These are phyloP conservation scores for Mycena amicta DNA, from an alignment of 768 basidiomycete species.

Conservation along the genomic window DNA sequence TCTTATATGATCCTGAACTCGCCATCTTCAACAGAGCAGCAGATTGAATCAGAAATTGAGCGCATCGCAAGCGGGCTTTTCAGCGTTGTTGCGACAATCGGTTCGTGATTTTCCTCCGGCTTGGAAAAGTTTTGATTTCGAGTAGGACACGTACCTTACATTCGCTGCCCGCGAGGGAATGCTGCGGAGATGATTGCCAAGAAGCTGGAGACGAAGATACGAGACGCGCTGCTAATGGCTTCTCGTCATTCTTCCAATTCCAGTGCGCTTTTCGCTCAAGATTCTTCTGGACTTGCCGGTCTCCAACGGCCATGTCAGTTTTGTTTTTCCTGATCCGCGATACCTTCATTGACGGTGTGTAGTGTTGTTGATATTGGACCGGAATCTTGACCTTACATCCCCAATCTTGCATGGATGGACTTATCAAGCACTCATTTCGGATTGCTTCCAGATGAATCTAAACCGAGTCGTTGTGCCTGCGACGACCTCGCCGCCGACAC, in stretches of 20 bases:
- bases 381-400: conserved; percentile 92
- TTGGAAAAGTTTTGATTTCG: not conserved
- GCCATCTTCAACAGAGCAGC: conserved; percentile 83
- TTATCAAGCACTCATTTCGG: conserved; percentile 96
- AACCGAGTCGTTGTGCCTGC: conserved; percentile 87
- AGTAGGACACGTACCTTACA: conserved; percentile 88
- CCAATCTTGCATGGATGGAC: conserved; percentile 98
- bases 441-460: conserved; percentile 95
- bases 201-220: conserved; percentile 88
- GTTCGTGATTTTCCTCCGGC: conserved; percentile 42
- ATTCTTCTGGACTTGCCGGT: conserved; percentile 80
- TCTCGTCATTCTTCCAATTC: conserved; percentile 50
- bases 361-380: conserved; percentile 93
- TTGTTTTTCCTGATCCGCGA: conserved; percentile 32
- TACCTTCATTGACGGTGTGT: conserved; percentile 8
- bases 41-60: conserved; percentile 93
- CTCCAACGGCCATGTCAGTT: conserved; percentile 83
- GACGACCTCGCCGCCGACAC: conserved; percentile 52
- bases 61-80: conserved; percentile 89
- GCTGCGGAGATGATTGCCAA: conserved; percentile 99
- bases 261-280: conserved; percentile 74
- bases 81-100: conserved; percentile 86
- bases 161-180: conserved; percentile 92
- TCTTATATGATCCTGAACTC: conserved; percentile 91
- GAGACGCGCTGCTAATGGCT: conserved; percentile 78